phyloP scores from a whole-genome alignment of 176 grass and related monocot genomes.

The Ensete ventricosum region DNA sequence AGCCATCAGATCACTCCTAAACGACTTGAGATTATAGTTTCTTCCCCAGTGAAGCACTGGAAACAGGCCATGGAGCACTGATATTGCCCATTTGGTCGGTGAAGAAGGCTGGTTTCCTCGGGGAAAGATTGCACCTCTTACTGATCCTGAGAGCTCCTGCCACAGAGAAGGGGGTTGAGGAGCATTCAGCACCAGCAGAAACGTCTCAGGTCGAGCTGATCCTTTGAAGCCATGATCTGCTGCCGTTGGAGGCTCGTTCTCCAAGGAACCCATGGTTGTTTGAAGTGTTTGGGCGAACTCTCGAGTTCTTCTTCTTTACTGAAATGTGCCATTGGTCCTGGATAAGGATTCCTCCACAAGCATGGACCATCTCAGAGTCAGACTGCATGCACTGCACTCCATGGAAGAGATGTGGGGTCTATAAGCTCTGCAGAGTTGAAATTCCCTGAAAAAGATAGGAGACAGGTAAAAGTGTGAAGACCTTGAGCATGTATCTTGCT shows the following conservation, averaged over 20 bases:
- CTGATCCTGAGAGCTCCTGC: constrained; percentile 26
- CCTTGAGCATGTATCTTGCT: not conserved
- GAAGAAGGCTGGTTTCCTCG: constrained; percentile 14
- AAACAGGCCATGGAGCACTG: constrained; percentile 54
- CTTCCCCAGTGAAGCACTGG: constrained; percentile 81
- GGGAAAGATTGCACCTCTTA: constrained; percentile 19
- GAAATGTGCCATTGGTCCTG: not conserved
- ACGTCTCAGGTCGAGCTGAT: not conserved
- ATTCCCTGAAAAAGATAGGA: not conserved
- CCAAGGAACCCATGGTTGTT: not conserved
- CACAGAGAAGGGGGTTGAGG: constrained; percentile 34
- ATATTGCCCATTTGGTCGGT: constrained; percentile 12
- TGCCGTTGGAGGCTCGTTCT: not conserved
- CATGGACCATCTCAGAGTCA: not conserved
- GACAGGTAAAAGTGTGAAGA: not conserved
- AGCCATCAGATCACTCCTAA: constrained; percentile 79
- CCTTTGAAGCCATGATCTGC: not conserved
- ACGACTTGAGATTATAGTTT: constrained; percentile 56
- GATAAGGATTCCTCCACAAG: not conserved
- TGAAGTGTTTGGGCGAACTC: constrained; percentile 15
- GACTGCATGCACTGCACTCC: not conserved
- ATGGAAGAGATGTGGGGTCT: not conserved
- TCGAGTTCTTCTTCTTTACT: not conserved
- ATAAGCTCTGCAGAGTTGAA: not conserved
- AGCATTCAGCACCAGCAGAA: constrained; percentile 28